Conservation (phyloP, 768 basidiomycete genomes). For the Naganishia randhawae region DNA sequence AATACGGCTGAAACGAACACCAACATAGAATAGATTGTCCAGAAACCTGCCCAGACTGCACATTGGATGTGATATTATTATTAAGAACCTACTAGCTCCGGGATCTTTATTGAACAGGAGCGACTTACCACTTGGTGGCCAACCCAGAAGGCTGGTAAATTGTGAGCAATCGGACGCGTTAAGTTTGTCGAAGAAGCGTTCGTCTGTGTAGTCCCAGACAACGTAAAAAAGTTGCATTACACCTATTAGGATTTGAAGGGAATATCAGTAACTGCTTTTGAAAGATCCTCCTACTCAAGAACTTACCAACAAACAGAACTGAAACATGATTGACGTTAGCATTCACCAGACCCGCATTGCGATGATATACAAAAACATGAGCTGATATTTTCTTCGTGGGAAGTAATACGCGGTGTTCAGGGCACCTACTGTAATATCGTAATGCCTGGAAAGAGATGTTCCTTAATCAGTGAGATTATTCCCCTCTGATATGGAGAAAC, state of each 20-base stretch:
- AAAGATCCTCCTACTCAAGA: not conserved
- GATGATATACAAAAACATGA: no score
- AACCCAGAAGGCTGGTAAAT: slow-evolving; percentile 65
- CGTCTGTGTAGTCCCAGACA: slow-evolving; percentile 91
- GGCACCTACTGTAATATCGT: slow-evolving; percentile 78
- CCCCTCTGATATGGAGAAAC: not conserved
- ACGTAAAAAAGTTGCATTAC: slow-evolving; percentile 63
- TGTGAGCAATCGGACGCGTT: slow-evolving; percentile 93
- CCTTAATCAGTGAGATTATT: not conserved
- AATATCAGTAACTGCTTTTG: not conserved
- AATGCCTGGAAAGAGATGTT: slow-evolving; percentile 34
- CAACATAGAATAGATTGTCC: slow-evolving; percentile 74
- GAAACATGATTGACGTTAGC: not conserved
- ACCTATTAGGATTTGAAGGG: slow-evolving; percentile 2
- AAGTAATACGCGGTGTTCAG: slow-evolving; percentile 60
- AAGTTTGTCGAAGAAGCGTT: slow-evolving; percentile 87
- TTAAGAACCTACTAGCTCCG: not conserved
- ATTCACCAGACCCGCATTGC: no score
- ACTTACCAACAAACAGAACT: slow-evolving; percentile 42
- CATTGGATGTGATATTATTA: not conserved
- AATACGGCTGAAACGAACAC: slow-evolving; percentile 74
- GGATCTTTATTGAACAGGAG: not conserved
- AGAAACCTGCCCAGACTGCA: slow-evolving; percentile 77
- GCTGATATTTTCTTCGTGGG: not conserved
- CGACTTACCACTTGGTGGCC: slow-evolving; percentile 46